Evolutionary conservation across 805 yeast genomes (phyloP).

Genomic region (Teunomyces lycoperdinae): DNA sequence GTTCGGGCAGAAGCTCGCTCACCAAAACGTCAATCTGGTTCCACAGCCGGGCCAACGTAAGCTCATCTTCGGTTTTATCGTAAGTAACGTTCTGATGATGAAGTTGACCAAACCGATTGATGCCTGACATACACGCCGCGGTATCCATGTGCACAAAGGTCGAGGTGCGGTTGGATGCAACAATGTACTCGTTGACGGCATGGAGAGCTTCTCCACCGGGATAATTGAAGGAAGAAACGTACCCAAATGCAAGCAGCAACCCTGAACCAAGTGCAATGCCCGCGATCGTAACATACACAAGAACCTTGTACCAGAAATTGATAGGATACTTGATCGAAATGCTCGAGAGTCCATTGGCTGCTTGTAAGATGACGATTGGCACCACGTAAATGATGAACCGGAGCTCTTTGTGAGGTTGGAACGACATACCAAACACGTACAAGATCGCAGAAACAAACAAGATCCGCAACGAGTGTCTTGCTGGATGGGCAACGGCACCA

Average conservation of each 20-base stretch:
- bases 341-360: conserved; percentile 56
- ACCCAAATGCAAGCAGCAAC: conserved; percentile 51
- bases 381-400: conserved; percentile 76
- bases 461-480: conserved; percentile 39
- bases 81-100: conserved; percentile 42
- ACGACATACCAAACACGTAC: conserved; percentile 63
- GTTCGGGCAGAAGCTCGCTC: conserved; percentile 14
- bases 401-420: conserved; percentile 94
- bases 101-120: conserved; percentile 68
- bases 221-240: conserved; percentile 70
- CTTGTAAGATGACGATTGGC: conserved; percentile 64
- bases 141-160: conserved; percentile 69
- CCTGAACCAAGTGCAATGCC: conserved; percentile 27
- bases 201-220: conserved; percentile 83
- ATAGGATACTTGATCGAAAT: conserved; percentile 16
- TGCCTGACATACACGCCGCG: conserved; percentile 85
- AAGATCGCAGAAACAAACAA: conserved; percentile 49
- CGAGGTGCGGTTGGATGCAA: conserved; percentile 12
- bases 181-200: conserved; percentile 46
- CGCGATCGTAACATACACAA: conserved; percentile 21
- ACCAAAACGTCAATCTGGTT: conserved; percentile 29
- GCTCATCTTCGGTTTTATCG: conserved; percentile 70
- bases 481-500: conserved; percentile 19
- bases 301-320: conserved; percentile 21
- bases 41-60: conserved; percentile 30